These are phyloP conservation scores for Exophiala xenobiotica DNA, from an alignment of 2,329 filamentous ascomycete species.

Conservation along the genomic window DNA sequence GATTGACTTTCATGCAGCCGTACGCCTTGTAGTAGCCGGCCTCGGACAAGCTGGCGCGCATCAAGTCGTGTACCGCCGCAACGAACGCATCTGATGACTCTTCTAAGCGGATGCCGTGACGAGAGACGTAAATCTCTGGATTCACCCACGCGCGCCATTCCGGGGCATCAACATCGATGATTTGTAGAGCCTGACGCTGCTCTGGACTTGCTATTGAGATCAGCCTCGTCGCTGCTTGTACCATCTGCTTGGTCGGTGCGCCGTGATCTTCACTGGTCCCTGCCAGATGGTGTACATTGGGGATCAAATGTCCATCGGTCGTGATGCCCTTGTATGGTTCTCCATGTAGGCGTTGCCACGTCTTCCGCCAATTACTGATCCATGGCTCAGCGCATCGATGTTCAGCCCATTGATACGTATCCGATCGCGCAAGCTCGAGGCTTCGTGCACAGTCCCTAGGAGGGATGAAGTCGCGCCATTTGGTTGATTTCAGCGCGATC, in stretches of 20 bases:
- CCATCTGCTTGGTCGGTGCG: neutral
- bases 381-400: constrained; percentile 8
- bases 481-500: constrained; percentile 8
- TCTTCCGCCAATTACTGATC: neutral
- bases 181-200: neutral
- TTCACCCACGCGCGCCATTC: constrained; percentile 10
- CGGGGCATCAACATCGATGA: neutral
- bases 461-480: constrained; percentile 15
- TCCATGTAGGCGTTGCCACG: neutral
- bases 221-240: neutral
- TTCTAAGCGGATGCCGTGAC: constrained; percentile 7
- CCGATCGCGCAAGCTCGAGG: constrained; percentile 6
- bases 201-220: neutral
- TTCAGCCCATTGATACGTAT: constrained; percentile 13
- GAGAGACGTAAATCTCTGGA: constrained; percentile 1
- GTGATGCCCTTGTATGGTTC: constrained; percentile 11
- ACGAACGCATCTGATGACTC: neutral
- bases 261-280: neutral
- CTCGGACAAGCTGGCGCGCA: constrained; percentile 1
- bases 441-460: neutral
- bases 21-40: constrained; percentile 2
- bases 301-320: neutral
- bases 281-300: neutral
- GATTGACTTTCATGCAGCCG: constrained; percentile 10
- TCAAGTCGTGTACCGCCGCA: neutral